phyloP scores from a whole-genome alignment of 768 basidiomycete genomes.

The Lactarius sp. region DNA sequence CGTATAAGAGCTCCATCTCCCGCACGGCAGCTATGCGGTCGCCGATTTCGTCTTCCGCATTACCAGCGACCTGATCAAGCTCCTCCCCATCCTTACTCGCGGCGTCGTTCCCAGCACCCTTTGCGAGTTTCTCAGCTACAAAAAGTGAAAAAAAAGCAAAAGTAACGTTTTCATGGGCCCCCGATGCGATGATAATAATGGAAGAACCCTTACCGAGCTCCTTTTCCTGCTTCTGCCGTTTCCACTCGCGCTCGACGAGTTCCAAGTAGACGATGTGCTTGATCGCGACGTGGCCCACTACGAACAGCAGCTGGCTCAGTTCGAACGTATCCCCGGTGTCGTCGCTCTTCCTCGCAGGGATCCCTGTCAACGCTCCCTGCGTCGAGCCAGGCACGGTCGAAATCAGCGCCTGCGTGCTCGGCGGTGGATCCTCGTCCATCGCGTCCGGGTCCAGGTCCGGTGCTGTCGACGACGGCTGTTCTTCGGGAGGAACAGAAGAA shows the following conservation, averaged over 20 bases:
- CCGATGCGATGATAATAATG: background rate
- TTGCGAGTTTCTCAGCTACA: slow-evolving; percentile 57
- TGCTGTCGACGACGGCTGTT: slow-evolving; percentile 23
- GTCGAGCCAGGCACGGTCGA: slow-evolving; percentile 22
- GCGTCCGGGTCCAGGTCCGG: slow-evolving; percentile 44
- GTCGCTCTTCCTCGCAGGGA: slow-evolving; percentile 28
- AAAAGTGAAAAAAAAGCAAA: background rate
- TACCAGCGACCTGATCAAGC: slow-evolving; percentile 94
- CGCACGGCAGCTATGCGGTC: slow-evolving; percentile 81
- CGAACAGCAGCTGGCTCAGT: slow-evolving; percentile 89
- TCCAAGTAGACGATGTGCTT: slow-evolving; percentile 97
- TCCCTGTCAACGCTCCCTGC: background rate
- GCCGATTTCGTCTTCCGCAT: slow-evolving; percentile 97
- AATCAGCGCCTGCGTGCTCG: slow-evolving; percentile 25
- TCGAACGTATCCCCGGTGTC: slow-evolving; percentile 81
- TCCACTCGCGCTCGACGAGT: slow-evolving; percentile 92
- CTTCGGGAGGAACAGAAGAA: slow-evolving; percentile 30
- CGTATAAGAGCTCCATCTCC: slow-evolving; percentile 85
- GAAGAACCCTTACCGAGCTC: slow-evolving; percentile 53
- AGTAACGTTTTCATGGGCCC: background rate
- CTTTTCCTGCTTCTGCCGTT: slow-evolving; percentile 89
- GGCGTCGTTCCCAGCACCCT: slow-evolving; percentile 35
- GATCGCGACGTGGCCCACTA: slow-evolving; percentile 94
- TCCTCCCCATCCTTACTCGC: slow-evolving; percentile 66
- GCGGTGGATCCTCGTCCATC: slow-evolving; percentile 53